Percentiles rank a stretch among this genome's conserved stretches.
Evolutionary conservation across 2,329 filamentous ascomycete genomes (phyloP).

Genomic region (Exserohilum turcica): DNA sequence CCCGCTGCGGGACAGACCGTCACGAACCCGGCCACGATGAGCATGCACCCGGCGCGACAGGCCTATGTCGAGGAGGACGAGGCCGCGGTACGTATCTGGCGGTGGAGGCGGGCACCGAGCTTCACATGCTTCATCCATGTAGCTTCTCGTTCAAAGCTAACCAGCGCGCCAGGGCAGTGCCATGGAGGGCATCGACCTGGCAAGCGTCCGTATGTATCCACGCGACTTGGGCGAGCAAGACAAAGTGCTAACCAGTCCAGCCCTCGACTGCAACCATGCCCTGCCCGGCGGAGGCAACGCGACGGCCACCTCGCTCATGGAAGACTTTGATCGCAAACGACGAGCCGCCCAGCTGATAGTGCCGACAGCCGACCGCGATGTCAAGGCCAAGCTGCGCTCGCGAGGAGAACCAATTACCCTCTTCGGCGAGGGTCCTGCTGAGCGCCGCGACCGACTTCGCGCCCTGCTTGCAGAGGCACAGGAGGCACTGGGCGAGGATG

Average conservation of each 20-base stretch:
- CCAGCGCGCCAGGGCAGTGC: conserved; percentile 54
- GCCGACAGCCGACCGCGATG: conserved; percentile 88
- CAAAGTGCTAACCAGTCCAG: conserved; percentile 33
- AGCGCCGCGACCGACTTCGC: conserved; percentile 84
- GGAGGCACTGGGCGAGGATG: conserved; percentile 64
- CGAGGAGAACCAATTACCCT: conserved; percentile 92
- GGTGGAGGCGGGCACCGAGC: conserved; percentile 23
- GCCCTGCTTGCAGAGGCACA: conserved; percentile 76
- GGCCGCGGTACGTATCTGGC: conserved; percentile 62
- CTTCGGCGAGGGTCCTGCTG: conserved; percentile 86
- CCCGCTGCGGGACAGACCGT: conserved; percentile 17
- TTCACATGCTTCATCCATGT: conserved; percentile 5
- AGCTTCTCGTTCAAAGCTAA: conserved; percentile 14
- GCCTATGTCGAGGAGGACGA: conserved; percentile 90
- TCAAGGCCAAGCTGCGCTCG: conserved; percentile 71
- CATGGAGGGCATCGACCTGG: conserved; percentile 64
- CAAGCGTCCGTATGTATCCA: conserved; percentile 64
- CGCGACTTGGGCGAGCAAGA: too few relatives aligned
- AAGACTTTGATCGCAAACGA: conserved; percentile 89
- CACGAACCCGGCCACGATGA: conserved; percentile 41
- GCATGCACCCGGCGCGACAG: conserved; percentile 84
- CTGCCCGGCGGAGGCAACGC: conserved; percentile 76
- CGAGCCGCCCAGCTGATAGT: conserved; percentile 87
- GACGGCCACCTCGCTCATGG: conserved; percentile 81
- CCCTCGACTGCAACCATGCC: conserved; percentile 82